Percentiles rank a stretch among this genome's conserved stretches.
These are phyloP conservation scores for Rubia peregrina DNA, from an alignment of 305 asterid genomes.

Conservation along the genomic window DNA sequence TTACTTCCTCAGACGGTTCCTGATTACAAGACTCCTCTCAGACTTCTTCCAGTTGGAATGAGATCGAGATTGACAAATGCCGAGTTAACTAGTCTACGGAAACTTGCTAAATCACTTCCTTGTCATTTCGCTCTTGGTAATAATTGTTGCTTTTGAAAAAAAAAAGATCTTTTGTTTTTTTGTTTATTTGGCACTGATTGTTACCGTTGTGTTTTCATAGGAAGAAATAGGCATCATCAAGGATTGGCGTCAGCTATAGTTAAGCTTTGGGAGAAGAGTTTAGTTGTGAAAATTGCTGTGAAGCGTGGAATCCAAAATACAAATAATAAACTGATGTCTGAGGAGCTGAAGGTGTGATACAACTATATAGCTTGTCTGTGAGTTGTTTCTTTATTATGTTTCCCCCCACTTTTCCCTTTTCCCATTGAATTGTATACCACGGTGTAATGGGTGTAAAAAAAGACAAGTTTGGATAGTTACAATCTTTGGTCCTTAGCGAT, in stretches of 20 bases:
- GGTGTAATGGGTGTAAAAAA: not conserved
- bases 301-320: constrained; percentile 99
- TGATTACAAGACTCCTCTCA: constrained; percentile 87
- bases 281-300: constrained; percentile 94
- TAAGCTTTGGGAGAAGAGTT: constrained; percentile 96
- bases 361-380: constrained; percentile 11
- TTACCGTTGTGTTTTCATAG: constrained; percentile 35
- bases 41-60: constrained; percentile 96
- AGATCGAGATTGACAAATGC: constrained; percentile 82
- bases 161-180: constrained; percentile 7
- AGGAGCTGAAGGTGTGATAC: constrained; percentile 76
- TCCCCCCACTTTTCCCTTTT: constrained; percentile 1
- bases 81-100: constrained; percentile 87
- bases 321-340: constrained; percentile 95
- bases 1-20: constrained; percentile 81
- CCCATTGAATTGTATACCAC: not conserved
- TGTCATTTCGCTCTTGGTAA: constrained; percentile 97
- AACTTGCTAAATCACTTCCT: constrained; percentile 87
- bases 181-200: constrained; percentile 1
- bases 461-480: not conserved
- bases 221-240: constrained; percentile 95
- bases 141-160: constrained; percentile 7
- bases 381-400: constrained; percentile 3
- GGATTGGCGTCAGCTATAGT: constrained; percentile 84
- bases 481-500: not conserved